These are phyloP conservation scores for Dioszegia crocea DNA, from an alignment of 768 basidiomycete species.

Conservation along the genomic window DNA sequence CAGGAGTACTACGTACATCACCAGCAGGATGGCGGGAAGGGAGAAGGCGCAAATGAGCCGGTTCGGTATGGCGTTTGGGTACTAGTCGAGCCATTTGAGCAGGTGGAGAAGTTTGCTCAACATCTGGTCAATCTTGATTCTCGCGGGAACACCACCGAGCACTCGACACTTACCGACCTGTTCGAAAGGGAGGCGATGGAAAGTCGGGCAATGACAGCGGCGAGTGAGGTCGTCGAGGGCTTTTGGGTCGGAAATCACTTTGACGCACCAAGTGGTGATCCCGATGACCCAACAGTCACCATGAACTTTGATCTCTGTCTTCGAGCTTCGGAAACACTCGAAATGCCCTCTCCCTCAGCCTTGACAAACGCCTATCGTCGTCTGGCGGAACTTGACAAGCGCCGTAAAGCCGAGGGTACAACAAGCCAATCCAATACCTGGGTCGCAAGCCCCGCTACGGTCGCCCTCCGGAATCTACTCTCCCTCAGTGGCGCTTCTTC, in stretches of 20 bases:
- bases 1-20: constrained; percentile 25
- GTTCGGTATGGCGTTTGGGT: constrained; percentile 49
- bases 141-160: constrained; percentile 13
- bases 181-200: constrained; percentile 44
- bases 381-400: constrained; percentile 25
- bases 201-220: constrained; percentile 35
- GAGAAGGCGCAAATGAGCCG: constrained; percentile 34
- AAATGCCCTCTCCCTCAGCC: constrained; percentile 25
- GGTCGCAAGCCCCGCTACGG: constrained; percentile 33
- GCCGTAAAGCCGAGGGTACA: constrained; percentile 8
- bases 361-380: constrained; percentile 19
- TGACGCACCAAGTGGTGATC: constrained; percentile 32
- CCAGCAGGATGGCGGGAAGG: constrained; percentile 10
- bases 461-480: constrained; percentile 37
- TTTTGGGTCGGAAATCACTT: constrained; percentile 47
- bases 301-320: constrained; percentile 33
- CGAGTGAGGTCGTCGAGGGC: constrained; percentile 43
- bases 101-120: constrained; percentile 35
- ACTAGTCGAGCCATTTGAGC: constrained; percentile 47
- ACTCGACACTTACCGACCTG: constrained; percentile 36
- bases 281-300: constrained; percentile 18
- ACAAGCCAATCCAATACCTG: constrained; percentile 13
- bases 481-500: constrained; percentile 16
- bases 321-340: constrained; percentile 29
- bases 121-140: constrained; percentile 43